These are phyloP conservation scores for Lasiosphaeris hirsuta DNA, from an alignment of 495 filamentous ascomycete genomes.

Conservation along the genomic window DNA sequence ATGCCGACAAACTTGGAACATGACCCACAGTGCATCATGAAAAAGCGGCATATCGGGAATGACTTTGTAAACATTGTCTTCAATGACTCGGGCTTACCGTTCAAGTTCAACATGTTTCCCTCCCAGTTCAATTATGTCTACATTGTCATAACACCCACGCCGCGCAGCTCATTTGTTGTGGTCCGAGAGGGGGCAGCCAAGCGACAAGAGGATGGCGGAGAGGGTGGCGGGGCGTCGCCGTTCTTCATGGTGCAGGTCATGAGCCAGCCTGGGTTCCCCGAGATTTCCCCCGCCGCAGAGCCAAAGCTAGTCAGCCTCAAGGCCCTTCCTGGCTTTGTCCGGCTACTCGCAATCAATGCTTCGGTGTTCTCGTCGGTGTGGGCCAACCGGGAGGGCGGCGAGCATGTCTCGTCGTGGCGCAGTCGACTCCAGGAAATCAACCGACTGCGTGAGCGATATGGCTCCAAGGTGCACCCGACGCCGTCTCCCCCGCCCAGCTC, in stretches of 20 bases:
- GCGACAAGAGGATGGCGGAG: constrained; percentile 23
- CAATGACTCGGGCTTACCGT: constrained; percentile 86
- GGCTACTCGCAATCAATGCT: constrained; percentile 87
- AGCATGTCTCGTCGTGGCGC: constrained; percentile 87
- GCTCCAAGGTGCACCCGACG: constrained; percentile 33
- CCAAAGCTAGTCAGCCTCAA: constrained; percentile 80
- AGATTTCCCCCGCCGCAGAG: constrained; percentile 82
- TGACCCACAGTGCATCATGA: constrained; percentile 72
- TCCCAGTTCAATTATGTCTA: constrained; percentile 94
- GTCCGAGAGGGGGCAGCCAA: constrained; percentile 36
- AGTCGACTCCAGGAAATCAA: constrained; percentile 82
- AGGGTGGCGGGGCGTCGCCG: constrained; percentile 41
- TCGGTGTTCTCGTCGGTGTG: constrained; percentile 91
- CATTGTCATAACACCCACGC: constrained; percentile 89
- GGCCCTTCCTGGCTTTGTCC: constrained; percentile 79
- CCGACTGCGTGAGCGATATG: constrained; percentile 66
- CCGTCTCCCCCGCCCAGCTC: constrained; percentile 42
- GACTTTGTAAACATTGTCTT: constrained; percentile 98
- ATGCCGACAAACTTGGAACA: constrained; percentile 84
- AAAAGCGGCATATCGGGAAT: constrained; percentile 96
- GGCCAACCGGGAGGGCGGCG: constrained; percentile 71
- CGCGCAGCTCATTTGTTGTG: constrained; percentile 58
- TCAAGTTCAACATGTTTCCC: constrained; percentile 87
- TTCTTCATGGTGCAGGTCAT: constrained; percentile 85
- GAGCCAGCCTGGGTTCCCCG: constrained; percentile 78